Conservation (phyloP, 1,139 yeast species). For the Lodderomyces parapsilosis region DNA sequence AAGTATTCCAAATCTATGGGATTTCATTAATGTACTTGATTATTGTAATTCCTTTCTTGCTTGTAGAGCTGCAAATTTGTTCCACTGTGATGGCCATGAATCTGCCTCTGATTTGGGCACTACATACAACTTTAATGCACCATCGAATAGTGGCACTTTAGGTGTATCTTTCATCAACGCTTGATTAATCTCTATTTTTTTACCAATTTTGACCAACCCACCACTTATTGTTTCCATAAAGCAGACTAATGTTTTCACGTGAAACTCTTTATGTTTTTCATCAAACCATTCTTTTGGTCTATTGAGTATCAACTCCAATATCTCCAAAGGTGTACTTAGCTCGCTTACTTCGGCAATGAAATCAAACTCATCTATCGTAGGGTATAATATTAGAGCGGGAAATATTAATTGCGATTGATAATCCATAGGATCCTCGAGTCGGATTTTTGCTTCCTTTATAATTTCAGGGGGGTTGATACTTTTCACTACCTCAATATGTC, state of each 20-base stretch:
- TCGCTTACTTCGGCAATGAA: conserved; percentile 74
- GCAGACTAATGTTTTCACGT: conserved; percentile 60
- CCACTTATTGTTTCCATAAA: conserved; percentile 82
- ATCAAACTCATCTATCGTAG: conserved; percentile 83
- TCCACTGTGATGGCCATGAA: conserved; percentile 68
- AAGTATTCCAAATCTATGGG: conserved; percentile 56
- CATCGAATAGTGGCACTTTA: conserved; percentile 75
- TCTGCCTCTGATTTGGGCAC: conserved; percentile 72
- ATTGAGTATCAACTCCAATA: conserved; percentile 55
- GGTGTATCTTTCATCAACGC: conserved; percentile 73
- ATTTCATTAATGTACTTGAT: conserved; percentile 10
- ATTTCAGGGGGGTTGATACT: conserved; percentile 53
- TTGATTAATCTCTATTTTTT: conserved; percentile 64
- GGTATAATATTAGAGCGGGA: conserved; percentile 81
- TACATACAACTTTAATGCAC: conserved; percentile 67
- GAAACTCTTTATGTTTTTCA: conserved; percentile 60
- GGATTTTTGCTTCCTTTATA: conserved; percentile 46
- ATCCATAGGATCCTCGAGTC: conserved; percentile 69
- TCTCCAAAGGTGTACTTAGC: conserved; percentile 58
- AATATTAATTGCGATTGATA: conserved; percentile 75
- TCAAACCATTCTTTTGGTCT: conserved; percentile 75
- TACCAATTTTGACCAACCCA: conserved; percentile 84
- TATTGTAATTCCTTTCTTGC: conserved; percentile 17
- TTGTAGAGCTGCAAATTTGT: conserved; percentile 60
- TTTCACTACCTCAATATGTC: conserved; percentile 51